Conservation (phyloP, 805 yeast species). For the Sugiyamaella mastotermitis region DNA sequence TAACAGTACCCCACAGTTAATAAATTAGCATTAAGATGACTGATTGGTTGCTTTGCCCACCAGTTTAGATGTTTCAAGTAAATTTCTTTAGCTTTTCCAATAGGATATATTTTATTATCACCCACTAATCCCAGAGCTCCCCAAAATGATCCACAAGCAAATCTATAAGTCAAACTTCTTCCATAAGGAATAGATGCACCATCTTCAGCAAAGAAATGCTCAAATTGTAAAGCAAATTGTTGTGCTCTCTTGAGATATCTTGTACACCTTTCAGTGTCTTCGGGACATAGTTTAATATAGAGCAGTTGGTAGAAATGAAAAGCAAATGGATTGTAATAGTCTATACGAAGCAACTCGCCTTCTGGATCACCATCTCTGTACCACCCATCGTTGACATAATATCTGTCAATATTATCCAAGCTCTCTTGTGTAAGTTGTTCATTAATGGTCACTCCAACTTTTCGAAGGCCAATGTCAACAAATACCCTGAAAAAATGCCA, state of each 20-base stretch:
- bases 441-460: conserved; percentile 20
- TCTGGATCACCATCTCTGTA: conserved; percentile 26
- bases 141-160: conserved; percentile 24
- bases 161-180: conserved; percentile 23
- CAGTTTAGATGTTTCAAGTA: conserved; percentile 21
- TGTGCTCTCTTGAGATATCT: conserved; percentile 20
- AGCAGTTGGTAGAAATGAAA: conserved; percentile 29
- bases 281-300: conserved; percentile 18
- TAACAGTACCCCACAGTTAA: conserved; percentile 22
- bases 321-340: conserved; percentile 31
- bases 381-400: conserved; percentile 30
- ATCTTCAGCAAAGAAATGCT: conserved; percentile 21
- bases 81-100: conserved; percentile 22
- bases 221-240: conserved; percentile 23
- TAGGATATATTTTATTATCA: conserved; percentile 13
- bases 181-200: conserved; percentile 25
- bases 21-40: conserved; percentile 17
- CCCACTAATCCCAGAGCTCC: conserved; percentile 22
- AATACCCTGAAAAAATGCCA: conserved; percentile 30
- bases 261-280: conserved; percentile 17
- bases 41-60: conserved; percentile 24
- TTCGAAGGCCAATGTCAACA: conserved; percentile 26
- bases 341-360: conserved; percentile 19
- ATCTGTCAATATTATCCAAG: conserved; percentile 22
- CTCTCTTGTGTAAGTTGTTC: conserved; percentile 14